Evolutionary conservation across 768 basidiomycete species (phyloP).

Genomic region (Tricholoma sp.): DNA sequence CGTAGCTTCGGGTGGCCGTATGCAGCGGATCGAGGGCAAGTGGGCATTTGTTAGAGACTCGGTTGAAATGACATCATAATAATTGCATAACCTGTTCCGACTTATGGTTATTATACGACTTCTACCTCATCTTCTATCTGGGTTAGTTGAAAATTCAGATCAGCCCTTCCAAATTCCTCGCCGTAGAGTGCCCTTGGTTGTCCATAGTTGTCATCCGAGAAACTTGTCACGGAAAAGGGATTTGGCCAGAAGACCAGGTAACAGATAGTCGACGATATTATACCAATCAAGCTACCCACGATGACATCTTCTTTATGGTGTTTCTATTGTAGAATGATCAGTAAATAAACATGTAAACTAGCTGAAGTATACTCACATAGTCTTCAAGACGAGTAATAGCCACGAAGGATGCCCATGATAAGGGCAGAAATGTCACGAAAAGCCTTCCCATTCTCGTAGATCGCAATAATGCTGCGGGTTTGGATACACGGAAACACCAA

Average conservation of each 20-base stretch:
- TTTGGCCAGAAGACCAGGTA: slow-evolving; percentile 66
- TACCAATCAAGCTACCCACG: slow-evolving; percentile 56
- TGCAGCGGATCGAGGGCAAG: slow-evolving; percentile 68
- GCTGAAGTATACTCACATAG: slow-evolving; percentile 38
- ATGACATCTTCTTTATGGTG: slow-evolving; percentile 71
- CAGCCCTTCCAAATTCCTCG: slow-evolving; percentile 17
- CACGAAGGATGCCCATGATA: slow-evolving; percentile 56
- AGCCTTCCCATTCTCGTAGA: slow-evolving; percentile 46
- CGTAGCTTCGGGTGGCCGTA: slow-evolving; percentile 41
- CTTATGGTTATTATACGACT: slow-evolving; percentile 28
- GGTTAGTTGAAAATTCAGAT: slow-evolving; percentile 44
- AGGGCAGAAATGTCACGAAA: slow-evolving; percentile 43
- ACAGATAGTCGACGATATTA: slow-evolving; percentile 39
- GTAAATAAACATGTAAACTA: neutral
- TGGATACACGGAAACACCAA: slow-evolving; percentile 43
- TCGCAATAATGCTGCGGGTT: slow-evolving; percentile 27
- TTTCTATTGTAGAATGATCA: slow-evolving; percentile 30
- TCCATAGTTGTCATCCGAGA: slow-evolving; percentile 22
- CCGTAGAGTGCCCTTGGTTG: slow-evolving; percentile 42
- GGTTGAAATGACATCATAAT: slow-evolving; percentile 24
- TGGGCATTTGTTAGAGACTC: slow-evolving; percentile 63
- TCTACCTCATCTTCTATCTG: slow-evolving; percentile 34
- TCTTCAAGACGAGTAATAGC: slow-evolving; percentile 61
- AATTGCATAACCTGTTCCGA: slow-evolving; percentile 15
- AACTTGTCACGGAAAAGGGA: slow-evolving; percentile 43